Evolutionary conservation across 2,329 filamentous ascomycete species (phyloP).

Genomic region (Fusarium kyushuense): DNA sequence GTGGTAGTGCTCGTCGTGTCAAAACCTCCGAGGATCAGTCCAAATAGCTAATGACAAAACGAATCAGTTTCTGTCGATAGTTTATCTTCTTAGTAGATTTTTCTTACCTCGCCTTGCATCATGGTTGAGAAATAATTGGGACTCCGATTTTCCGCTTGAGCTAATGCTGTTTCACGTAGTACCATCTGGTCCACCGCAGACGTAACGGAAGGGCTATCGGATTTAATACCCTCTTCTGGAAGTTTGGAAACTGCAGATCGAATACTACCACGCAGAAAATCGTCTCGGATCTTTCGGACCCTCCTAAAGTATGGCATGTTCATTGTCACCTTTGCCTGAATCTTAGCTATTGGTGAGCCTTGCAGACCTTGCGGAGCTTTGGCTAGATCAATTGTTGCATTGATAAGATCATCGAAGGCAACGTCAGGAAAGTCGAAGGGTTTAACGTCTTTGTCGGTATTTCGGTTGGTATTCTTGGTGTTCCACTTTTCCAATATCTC

Average conservation of each 20-base stretch:
- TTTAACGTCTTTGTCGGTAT: rapidly evolving
- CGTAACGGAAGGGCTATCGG: neutral
- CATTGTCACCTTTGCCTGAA: neutral
- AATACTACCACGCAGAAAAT: neutral
- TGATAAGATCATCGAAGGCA: neutral
- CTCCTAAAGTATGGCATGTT: neutral
- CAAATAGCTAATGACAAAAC: neutral
- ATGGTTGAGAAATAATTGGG: neutral
- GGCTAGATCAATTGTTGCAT: neutral
- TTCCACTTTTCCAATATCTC: rapidly evolving
- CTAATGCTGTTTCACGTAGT: neutral
- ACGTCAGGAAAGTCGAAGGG: neutral
- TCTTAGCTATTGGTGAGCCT: neutral
- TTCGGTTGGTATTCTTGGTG: rapidly evolving
- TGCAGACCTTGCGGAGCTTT: neutral
- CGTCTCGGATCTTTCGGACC: neutral
- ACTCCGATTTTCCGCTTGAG: neutral
- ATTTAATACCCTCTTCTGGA: neutral
- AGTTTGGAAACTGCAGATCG: neutral
- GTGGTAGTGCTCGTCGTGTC: neutral
- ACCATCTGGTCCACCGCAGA: neutral
- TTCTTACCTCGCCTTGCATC: neutral
- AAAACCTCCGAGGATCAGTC: neutral
- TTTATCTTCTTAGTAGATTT: rapidly evolving
- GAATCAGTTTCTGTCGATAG: neutral